Base-by-base conservation (phyloP, 345 rosid species). In the Trapa bicornis region DNA sequence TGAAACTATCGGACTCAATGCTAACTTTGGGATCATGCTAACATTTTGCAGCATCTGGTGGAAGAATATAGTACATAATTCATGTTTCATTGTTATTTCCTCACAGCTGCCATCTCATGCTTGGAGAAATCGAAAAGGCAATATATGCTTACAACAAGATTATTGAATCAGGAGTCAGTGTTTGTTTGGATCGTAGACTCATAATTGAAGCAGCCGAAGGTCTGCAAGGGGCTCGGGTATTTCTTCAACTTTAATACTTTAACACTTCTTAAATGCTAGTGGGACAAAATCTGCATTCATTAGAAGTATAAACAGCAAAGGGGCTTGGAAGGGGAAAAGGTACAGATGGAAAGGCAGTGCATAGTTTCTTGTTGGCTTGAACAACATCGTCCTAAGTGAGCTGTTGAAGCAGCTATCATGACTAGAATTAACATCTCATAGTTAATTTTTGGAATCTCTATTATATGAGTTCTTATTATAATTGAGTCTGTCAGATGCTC, bases 121-220 rank as follows among this genome's bases (percentile, higher is more conserved):
- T 91, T 68, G 99, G 99, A 71, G 95, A 94, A 77, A 75, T 78
- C 74, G 94, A 80, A 57, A 71, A 83, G 65, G 97, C 99, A 60
- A 54, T 78, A 45, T 79, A 67, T 32, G 79, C 75, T 79, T 94
- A 81, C 75, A 80, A 41, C 33, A 87, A 82, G 74, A 86, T 87
- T 87, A 69, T 94, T 80, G 84, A 85, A 77, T 77, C 87, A 7
- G 80, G 76, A 43, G 77, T 75, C 70, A 82, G 57, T 69, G 78
- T 91, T 65, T 94, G 96, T 79, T 80, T 94, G 81, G 99, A 94
- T 85, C 85, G 96, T 54, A 82, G 89, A 81, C 79, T 80, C 61
- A 77, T 81, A 66, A 75, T 94, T 57, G 97, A 91, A 78, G 93
- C 99, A 75, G 96, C 96, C 72, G 87, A 89, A 70, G 97, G 99